Evolutionary conservation across 164 flowering plant genomes (phyloP).

Genomic region (Sextonia rubra): DNA sequence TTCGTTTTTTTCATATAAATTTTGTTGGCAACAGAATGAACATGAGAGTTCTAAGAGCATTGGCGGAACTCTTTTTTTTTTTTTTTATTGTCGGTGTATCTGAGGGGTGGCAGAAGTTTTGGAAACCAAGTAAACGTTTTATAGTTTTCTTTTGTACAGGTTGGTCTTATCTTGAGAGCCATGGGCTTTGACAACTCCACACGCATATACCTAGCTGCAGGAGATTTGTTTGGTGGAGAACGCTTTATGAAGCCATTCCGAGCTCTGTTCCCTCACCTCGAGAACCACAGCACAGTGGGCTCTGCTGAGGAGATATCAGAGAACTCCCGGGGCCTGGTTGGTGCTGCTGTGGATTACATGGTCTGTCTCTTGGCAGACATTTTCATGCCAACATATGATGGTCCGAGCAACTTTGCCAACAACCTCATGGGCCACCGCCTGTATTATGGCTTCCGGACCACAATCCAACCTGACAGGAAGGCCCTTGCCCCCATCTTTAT

Average conservation of each 20-base stretch:
- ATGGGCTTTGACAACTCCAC: constrained; percentile 93
- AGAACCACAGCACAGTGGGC: constrained; percentile 79
- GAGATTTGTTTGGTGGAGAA: constrained; percentile 93
- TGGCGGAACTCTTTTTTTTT: too few species aligned
- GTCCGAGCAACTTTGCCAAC: constrained; percentile 99
- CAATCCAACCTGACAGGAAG: constrained; percentile 82
- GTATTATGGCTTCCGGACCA: constrained; percentile 91
- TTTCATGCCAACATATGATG: constrained; percentile 98
- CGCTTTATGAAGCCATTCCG: constrained; percentile 92
- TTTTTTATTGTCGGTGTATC: too few species aligned
- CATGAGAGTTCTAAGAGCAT: too few species aligned
- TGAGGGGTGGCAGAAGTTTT: too few species aligned
- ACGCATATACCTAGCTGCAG: constrained; percentile 92
- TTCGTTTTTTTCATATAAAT: too few species aligned
- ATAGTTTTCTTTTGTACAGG: constrained; percentile 40
- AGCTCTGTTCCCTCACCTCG: constrained; percentile 75
- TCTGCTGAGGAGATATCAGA: constrained; percentile 55
- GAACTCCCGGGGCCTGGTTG: constrained; percentile 65
- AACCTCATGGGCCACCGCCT: constrained; percentile 95
- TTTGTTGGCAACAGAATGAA: too few species aligned
- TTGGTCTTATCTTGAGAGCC: constrained; percentile 79
- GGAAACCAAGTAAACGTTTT: background rate
- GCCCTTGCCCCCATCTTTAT: constrained; percentile 83
- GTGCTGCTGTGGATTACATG: constrained; percentile 99
- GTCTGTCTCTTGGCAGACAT: constrained; percentile 95